Conservation (phyloP, 129 eudicot species). For the Chrysanthemum seticuspe region DNA sequence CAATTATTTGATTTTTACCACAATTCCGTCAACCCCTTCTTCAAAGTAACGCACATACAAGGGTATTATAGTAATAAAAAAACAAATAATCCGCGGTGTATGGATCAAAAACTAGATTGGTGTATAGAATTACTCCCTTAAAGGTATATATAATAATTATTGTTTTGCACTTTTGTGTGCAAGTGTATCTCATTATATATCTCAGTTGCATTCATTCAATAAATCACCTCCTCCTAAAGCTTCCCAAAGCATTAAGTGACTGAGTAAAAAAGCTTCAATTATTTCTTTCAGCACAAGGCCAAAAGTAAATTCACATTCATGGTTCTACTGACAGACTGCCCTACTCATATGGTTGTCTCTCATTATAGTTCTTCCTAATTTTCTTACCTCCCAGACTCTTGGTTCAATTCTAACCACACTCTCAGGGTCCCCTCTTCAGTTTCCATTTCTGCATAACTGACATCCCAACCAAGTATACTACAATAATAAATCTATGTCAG, state of each 20-base stretch:
- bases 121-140: neutral
- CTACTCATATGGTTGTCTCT: constrained; percentile 36
- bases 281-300: constrained; percentile 28
- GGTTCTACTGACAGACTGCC: constrained; percentile 30
- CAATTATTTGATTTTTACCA: too few relatives aligned
- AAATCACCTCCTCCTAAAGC: constrained; percentile 29
- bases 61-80: too few relatives aligned
- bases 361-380: constrained; percentile 26
- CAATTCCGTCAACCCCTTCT: too few relatives aligned
- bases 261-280: constrained; percentile 28
- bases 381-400: constrained; percentile 19
- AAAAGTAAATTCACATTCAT: constrained; percentile 38
- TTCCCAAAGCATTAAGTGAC: constrained; percentile 26
- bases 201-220: constrained; percentile 23
- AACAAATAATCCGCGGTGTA: too few relatives aligned
- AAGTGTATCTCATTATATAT: neutral
- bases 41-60: too few relatives aligned
- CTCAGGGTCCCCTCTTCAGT: constrained; percentile 27
- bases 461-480: constrained; percentile 17
- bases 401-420: constrained; percentile 30
- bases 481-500: constrained; percentile 4
- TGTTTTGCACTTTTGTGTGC: neutral
- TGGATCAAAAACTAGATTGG: too few relatives aligned
- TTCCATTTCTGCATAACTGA: constrained; percentile 35
- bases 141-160: constrained; percentile 8